Evolutionary conservation across 306 rosid species (phyloP).

Genomic region (Elaeagnus macrophylla): DNA sequence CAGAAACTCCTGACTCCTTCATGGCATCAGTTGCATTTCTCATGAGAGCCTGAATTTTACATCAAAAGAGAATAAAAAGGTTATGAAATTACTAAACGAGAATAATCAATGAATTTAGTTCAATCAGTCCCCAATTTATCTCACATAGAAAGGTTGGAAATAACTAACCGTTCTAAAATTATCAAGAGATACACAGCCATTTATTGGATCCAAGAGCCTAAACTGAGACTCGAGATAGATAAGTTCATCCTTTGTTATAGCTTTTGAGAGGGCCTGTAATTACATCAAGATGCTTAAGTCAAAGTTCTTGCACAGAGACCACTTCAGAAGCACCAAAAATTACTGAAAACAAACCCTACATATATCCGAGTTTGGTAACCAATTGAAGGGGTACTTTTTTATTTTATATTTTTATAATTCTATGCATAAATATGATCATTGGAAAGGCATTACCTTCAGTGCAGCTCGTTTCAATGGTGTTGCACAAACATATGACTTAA

Average conservation of each 20-base stretch:
- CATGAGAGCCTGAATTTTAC: conserved; percentile 62
- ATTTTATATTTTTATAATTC: not conserved
- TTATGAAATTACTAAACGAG: conserved; percentile 13
- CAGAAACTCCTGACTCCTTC: conserved; percentile 73
- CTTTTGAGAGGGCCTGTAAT: conserved; percentile 82
- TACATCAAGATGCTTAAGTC: conserved; percentile 8
- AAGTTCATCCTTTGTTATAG: conserved; percentile 71
- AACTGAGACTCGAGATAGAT: conserved; percentile 73
- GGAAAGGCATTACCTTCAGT: conserved; percentile 49
- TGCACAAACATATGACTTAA: conserved; percentile 63
- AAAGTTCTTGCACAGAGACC: not conserved
- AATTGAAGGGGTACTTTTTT: not conserved
- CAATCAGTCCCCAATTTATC: too few species aligned
- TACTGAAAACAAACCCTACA: too few species aligned
- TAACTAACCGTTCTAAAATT: conserved; percentile 72
- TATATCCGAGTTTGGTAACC: not conserved
- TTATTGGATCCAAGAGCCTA: conserved; percentile 66
- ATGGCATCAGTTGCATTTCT: conserved; percentile 84
- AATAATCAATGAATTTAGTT: not conserved
- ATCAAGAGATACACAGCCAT: conserved; percentile 55
- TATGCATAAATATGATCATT: not conserved
- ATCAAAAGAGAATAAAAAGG: conserved; percentile 18
- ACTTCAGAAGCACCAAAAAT: not conserved
- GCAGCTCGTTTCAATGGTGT: conserved; percentile 81
- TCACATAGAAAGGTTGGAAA: not conserved